Evolutionary conservation across 306 rosid genomes (phyloP).

Genomic region (Pyrus communis): DNA sequence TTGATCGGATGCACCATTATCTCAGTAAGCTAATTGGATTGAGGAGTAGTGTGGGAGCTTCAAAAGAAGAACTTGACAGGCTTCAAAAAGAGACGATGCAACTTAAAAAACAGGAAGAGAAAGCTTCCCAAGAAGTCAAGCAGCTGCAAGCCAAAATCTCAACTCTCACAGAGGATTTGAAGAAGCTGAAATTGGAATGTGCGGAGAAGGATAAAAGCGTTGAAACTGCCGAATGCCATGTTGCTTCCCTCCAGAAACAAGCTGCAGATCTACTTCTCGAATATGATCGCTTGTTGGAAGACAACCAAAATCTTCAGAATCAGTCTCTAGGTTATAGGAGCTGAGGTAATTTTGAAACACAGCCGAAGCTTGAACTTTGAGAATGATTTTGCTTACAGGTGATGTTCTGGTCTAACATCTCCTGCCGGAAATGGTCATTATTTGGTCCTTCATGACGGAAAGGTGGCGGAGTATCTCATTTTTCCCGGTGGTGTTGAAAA

Average conservation of each 20-base stretch:
- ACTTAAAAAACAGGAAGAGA: slow-evolving; percentile 52
- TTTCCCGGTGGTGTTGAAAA: background rate
- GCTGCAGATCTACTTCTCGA: slow-evolving; percentile 78
- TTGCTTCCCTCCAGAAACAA: slow-evolving; percentile 65
- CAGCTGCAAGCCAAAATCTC: slow-evolving; percentile 39
- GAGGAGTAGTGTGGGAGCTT: slow-evolving; percentile 39
- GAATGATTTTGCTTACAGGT: slow-evolving; percentile 7
- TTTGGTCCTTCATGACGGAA: background rate
- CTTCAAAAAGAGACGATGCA: slow-evolving; percentile 40
- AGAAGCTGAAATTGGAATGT: slow-evolving; percentile 49
- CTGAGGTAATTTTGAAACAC: slow-evolving; percentile 26
- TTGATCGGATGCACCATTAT: slow-evolving; percentile 65
- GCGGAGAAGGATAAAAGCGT: slow-evolving; percentile 56
- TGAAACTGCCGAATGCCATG: slow-evolving; percentile 68
- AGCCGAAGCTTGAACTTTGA: slow-evolving; percentile 5
- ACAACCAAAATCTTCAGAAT: slow-evolving; percentile 76
- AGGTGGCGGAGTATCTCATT: background rate
- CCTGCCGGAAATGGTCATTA: background rate
- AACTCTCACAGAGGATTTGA: slow-evolving; percentile 43
- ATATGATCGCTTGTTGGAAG: slow-evolving; percentile 72
- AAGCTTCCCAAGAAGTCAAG: slow-evolving; percentile 48
- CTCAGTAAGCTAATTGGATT: slow-evolving; percentile 47
- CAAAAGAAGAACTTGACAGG: slow-evolving; percentile 59
- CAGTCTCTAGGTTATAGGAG: slow-evolving; percentile 34
- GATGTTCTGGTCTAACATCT: slow-evolving; percentile 14